phyloP scores from a whole-genome alignment of 2,329 filamentous ascomycete genomes.

The Thermothelomyces thermophilus region DNA sequence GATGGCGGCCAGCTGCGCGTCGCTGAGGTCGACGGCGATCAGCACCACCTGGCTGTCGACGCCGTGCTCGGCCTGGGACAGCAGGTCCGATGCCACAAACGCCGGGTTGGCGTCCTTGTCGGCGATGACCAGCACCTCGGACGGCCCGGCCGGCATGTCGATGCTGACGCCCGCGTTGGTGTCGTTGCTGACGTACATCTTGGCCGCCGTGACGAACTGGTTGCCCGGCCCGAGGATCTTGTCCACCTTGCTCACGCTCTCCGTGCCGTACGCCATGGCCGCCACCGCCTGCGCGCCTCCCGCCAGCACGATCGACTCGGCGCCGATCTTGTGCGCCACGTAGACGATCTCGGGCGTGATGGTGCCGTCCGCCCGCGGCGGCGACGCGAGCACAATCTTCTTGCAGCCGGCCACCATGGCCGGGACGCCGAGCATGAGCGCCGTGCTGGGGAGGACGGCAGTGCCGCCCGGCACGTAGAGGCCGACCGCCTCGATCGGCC shows the following conservation, averaged over 20 bases:
- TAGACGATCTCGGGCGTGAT: conserved; percentile 97
- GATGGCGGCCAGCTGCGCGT: conserved; percentile 69
- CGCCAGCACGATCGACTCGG: conserved; percentile 90
- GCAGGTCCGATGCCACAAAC: conserved; percentile 89
- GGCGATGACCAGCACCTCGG: conserved; percentile 92
- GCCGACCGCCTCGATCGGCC: conserved; percentile 92
- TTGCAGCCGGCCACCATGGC: conserved; percentile 96
- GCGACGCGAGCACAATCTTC: conserved; percentile 88
- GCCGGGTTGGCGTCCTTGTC: conserved; percentile 83
- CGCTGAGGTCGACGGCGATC: conserved; percentile 73
- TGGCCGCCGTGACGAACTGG: conserved; percentile 96
- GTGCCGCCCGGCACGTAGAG: conserved; percentile 94
- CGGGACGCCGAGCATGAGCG: conserved; percentile 95
- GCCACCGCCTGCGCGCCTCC: conserved; percentile 94
- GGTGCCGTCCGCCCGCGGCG: conserved; percentile 80
- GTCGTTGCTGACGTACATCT: conserved; percentile 98
- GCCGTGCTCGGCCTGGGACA: conserved; percentile 95
- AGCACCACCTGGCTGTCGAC: conserved; percentile 93
- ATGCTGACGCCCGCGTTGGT: conserved; percentile 93
- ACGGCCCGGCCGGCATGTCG: conserved; percentile 96
- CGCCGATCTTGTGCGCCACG: conserved; percentile 91
- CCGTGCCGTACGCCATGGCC: conserved; percentile 94
- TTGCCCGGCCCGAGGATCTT: conserved; percentile 98
- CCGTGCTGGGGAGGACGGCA: conserved; percentile 92
- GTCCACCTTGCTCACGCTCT: conserved; percentile 92